Evolutionary conservation across 2,329 filamentous ascomycete species (phyloP), one percentile per base, ranked within the genome.

Genomic region (Claviceps spartinae): DNA sequence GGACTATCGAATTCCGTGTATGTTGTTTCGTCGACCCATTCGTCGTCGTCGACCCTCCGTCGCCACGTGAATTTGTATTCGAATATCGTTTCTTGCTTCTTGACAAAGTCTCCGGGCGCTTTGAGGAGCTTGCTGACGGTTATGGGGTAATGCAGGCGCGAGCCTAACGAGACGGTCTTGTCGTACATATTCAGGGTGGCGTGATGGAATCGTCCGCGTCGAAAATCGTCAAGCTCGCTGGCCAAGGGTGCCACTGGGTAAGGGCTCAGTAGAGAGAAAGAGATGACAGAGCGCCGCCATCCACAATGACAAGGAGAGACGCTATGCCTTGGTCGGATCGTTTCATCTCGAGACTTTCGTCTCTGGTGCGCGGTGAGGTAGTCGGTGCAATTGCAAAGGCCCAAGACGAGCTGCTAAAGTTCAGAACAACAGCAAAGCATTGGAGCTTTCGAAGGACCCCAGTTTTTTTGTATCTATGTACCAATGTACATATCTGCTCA

Each of bases 41-140:
- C 68, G 18, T 74, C 74, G 52, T 94, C 85, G 64, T 84, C 84
- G 54, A 93, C 81, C 58, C 82, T 81, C 68, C 88, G 84, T 63
- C 74, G 83, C 68, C 84, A 90, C 61, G 82, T 82, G 71, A 90
- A 98, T 56, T 82, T 83, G 75, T 96, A 98, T 66, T 86, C 81
- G 65, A 98, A 83, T 52, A 97, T 76, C 52, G 82, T 77, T 62
- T 89, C 85, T 63, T 88, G 74, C 67, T 85, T 85, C 62, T 81
- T 77, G 62, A 98, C 79, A 56, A 77, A 65, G 61, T 95, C 88
- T 67, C 86, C 85, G 20, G 80, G 78, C 58, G 76, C 72, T 68
- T 88, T 89, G 59, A 91, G 78, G 55, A 97, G 77, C 67, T 88
- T 85, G 61, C 83, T 89, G 69, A 98, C 84, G 60, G 85, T 95